Evolutionary conservation across 371 early-diverging fungal genomes (phyloP).

Genomic region (Conidiobolus coronatus): DNA sequence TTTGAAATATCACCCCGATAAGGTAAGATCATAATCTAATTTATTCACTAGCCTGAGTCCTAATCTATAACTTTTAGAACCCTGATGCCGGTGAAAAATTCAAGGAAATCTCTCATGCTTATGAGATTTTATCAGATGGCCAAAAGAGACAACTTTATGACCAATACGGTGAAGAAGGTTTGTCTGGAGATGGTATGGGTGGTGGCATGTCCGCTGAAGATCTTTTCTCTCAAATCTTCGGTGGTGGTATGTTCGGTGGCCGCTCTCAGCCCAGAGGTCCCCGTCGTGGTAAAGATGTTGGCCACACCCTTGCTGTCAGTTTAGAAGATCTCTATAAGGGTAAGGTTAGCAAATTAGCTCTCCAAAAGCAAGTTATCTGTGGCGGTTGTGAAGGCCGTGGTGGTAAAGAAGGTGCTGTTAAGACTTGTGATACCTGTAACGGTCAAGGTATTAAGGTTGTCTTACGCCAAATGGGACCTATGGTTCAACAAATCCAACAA

Average conservation of each 20-base stretch:
- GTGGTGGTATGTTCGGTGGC: slow-evolving; percentile 30
- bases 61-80: slow-evolving; percentile 19
- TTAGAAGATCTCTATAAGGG: slow-evolving; percentile 77
- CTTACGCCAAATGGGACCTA: slow-evolving; percentile 84
- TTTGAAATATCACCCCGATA: slow-evolving; percentile 87
- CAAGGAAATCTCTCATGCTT: slow-evolving; percentile 84
- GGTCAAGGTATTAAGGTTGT: slow-evolving; percentile 78
- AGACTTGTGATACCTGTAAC: slow-evolving; percentile 55
- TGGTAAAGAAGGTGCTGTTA: slow-evolving; percentile 44
- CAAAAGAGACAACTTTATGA: slow-evolving; percentile 69
- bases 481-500: slow-evolving; percentile 91
- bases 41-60: neutral
- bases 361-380: slow-evolving; percentile 61
- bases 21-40: slow-evolving; percentile 26
- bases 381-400: slow-evolving; percentile 50
- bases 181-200: slow-evolving; percentile 24
- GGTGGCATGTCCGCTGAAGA: slow-evolving; percentile 53
- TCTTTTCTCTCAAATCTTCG: slow-evolving; percentile 66
- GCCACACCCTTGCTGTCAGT: slow-evolving; percentile 49
- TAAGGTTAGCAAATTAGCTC: slow-evolving; percentile 53
- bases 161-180: slow-evolving; percentile 70
- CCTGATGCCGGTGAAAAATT: slow-evolving; percentile 59
- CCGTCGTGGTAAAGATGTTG: slow-evolving; percentile 49
- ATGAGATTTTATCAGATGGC: slow-evolving; percentile 77
- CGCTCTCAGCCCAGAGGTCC: slow-evolving; percentile 37